Percentiles rank a stretch among this genome's conserved stretches.
phyloP scores from a whole-genome alignment of 768 basidiomycete species.

The Phylloporus rhodoxanthus region DNA sequence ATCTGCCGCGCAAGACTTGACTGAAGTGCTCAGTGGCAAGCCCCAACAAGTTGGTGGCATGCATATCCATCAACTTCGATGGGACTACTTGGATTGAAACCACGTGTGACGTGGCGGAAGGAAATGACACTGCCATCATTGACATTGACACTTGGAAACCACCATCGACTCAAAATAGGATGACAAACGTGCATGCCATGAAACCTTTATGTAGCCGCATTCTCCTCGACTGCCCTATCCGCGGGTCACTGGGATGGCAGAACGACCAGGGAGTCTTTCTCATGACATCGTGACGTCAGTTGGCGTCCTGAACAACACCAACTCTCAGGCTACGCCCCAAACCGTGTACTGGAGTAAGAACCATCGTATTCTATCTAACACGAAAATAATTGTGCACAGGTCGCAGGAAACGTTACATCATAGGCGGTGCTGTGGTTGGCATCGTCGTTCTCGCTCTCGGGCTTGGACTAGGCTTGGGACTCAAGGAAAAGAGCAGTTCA shows the following conservation, averaged over 20 bases:
- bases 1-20: too few relatives aligned
- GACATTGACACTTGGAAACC: too few relatives aligned
- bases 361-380: background rate
- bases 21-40: too few relatives aligned
- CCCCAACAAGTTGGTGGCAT: too few relatives aligned
- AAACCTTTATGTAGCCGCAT: background rate
- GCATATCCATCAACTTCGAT: too few relatives aligned
- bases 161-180: too few relatives aligned
- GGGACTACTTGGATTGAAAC: too few relatives aligned
- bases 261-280: constrained; percentile 1
- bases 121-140: too few relatives aligned
- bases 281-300: constrained; percentile 3
- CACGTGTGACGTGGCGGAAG: too few relatives aligned
- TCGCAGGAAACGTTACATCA: constrained; percentile 15
- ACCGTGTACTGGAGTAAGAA: constrained; percentile 5
- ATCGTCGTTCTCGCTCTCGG: constrained; percentile 22
- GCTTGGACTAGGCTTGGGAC: constrained; percentile 26
- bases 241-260: constrained; percentile 6
- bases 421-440: constrained; percentile 12
- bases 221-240: background rate
- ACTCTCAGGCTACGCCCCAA: background rate
- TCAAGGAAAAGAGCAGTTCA: constrained; percentile 15
- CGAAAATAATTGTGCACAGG: constrained; percentile 6
- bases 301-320: background rate
- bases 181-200: too few relatives aligned